phyloP scores from a whole-genome alignment of 768 basidiomycete genomes.

The Calocera cornea region DNA sequence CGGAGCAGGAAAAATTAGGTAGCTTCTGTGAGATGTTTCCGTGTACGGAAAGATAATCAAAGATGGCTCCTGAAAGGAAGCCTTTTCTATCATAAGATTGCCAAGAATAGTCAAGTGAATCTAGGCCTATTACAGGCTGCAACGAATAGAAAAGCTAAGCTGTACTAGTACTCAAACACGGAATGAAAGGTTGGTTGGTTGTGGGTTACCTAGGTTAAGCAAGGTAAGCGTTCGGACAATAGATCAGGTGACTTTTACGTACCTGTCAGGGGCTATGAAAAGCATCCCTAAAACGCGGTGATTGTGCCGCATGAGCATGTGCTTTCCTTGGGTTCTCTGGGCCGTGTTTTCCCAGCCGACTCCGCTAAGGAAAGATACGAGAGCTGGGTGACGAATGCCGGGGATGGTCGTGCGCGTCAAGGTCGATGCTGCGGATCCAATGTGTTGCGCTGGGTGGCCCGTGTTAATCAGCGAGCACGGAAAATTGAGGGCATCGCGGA shows the following conservation, averaged over 20 bases:
- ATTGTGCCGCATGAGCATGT: too few relatives aligned
- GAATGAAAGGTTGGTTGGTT: not conserved
- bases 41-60: not conserved
- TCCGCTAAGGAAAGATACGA: too few relatives aligned
- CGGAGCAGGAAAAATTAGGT: not conserved
- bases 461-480: too few relatives aligned
- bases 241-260: not conserved
- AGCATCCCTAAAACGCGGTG: not conserved
- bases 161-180: not conserved
- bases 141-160: not conserved
- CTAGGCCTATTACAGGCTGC: not conserved
- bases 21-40: too few relatives aligned
- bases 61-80: not conserved
- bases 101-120: not conserved
- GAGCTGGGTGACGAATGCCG: too few relatives aligned
- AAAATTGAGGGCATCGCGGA: too few relatives aligned
- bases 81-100: not conserved
- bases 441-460: too few relatives aligned
- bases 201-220: not conserved
- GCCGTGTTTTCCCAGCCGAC: too few relatives aligned
- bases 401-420: too few relatives aligned
- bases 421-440: too few relatives aligned
- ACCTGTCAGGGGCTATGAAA: not conserved
- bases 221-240: not conserved
- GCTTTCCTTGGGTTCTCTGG: too few relatives aligned